These are phyloP conservation scores for Metschnikowia baotianmanensis DNA, from an alignment of 805 yeast species.

Conservation along the genomic window DNA sequence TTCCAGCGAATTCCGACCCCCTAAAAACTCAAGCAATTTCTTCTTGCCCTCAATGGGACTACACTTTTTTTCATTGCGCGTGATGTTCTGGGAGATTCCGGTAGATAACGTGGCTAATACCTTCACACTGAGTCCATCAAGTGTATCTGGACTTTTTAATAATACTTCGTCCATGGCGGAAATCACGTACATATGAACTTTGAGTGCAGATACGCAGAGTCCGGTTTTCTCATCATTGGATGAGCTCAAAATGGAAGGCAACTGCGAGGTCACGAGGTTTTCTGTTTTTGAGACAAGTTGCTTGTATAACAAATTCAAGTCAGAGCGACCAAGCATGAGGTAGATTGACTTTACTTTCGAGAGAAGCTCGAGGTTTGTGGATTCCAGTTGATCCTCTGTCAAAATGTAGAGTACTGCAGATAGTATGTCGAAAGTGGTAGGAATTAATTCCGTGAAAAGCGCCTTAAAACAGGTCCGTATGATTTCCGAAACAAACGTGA, in stretches of 20 bases:
- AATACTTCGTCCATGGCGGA: not conserved
- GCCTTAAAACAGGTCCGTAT: conserved; percentile 29
- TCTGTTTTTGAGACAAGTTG: conserved; percentile 23
- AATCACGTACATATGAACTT: conserved; percentile 28
- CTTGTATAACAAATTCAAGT: conserved; percentile 14
- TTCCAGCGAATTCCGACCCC: conserved; percentile 5
- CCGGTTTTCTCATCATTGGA: conserved; percentile 34
- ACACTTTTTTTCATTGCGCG: not conserved
- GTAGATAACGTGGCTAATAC: conserved; percentile 1
- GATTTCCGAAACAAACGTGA: conserved; percentile 24
- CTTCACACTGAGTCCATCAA: not conserved
- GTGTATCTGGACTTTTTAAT: conserved; percentile 10
- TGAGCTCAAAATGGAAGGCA: conserved; percentile 26
- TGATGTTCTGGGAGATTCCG: conserved; percentile 1
- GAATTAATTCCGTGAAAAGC: conserved; percentile 29
- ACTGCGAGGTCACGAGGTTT: conserved; percentile 27
- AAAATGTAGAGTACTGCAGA: conserved; percentile 22
- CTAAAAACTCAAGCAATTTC: conserved; percentile 14
- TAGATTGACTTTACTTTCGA: conserved; percentile 6
- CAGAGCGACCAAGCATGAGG: conserved; percentile 9
- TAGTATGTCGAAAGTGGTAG: conserved; percentile 30
- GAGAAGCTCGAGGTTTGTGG: conserved; percentile 8
- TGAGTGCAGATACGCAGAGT: conserved; percentile 26
- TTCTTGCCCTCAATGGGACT: conserved; percentile 9
- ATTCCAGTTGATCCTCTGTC: not conserved